A percentile compares a stretch with the other conserved stretches of the same genome.
Evolutionary conservation across 2,329 filamentous ascomycete species (phyloP).

Genomic region (Metarhizium rileyi): DNA sequence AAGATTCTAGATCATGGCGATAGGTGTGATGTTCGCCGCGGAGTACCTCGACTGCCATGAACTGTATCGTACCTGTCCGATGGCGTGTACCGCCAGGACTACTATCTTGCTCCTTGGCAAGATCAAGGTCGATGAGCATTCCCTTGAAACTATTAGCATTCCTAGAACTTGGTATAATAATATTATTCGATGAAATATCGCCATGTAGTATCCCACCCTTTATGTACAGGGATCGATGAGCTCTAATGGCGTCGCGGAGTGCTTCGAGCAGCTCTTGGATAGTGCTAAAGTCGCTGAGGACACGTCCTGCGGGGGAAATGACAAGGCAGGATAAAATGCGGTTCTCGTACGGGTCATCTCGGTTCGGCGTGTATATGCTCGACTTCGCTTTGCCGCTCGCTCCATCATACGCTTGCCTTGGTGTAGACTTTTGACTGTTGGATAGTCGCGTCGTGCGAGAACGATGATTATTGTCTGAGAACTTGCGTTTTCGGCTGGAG

Average conservation of each 20-base stretch:
- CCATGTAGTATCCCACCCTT: conserved; percentile 22
- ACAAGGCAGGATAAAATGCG: conserved; percentile 5
- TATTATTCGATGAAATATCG: conserved; percentile 26
- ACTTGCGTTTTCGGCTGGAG: too few species aligned
- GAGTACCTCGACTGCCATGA: conserved; percentile 3
- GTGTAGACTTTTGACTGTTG: too few species aligned
- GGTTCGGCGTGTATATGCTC: conserved; percentile 2
- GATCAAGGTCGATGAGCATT: conserved; percentile 12
- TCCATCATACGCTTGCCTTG: too few species aligned
- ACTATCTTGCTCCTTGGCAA: conserved; percentile 5
- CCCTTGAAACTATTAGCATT: conserved; percentile 14
- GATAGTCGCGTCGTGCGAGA: too few species aligned
- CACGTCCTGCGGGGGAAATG: conserved; percentile 10
- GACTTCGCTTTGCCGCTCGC: neutral
- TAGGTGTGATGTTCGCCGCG: neutral
- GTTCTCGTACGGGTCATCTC: conserved; percentile 5
- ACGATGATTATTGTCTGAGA: too few species aligned
- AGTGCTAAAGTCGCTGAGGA: too few species aligned
- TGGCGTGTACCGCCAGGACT: neutral
- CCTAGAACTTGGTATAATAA: conserved; percentile 21
- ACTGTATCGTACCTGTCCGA: conserved; percentile 2
- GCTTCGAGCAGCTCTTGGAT: conserved; percentile 11
- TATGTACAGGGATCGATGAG: conserved; percentile 18
- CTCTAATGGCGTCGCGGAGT: conserved; percentile 20
- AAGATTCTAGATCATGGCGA: too few species aligned